Evolutionary conservation across 768 basidiomycete genomes (phyloP).

Genomic region (Agaricus sinodeliciosus): DNA sequence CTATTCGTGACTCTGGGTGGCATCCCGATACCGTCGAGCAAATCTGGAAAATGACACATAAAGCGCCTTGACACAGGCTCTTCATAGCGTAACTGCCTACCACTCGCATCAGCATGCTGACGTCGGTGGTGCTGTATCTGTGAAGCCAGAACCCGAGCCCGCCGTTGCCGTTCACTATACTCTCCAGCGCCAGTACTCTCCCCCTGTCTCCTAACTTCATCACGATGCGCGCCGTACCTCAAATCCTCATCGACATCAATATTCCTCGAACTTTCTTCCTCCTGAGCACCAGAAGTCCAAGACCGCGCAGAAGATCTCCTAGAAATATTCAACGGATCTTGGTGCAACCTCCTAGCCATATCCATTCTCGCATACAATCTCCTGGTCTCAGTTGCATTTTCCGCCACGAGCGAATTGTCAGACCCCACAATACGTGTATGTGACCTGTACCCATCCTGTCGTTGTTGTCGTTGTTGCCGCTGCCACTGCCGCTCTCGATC

Average conservation of each 20-base stretch:
- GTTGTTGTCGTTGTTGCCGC: neutral
- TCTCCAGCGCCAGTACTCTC: neutral
- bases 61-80: neutral
- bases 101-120: neutral
- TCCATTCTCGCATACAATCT: conserved; percentile 7
- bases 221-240: neutral
- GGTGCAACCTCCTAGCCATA: neutral
- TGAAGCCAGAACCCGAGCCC: neutral
- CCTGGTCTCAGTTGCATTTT: conserved; percentile 4
- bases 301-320: neutral
- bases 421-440: conserved; percentile 6
- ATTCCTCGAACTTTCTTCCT: neutral
- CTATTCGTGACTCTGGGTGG: neutral
- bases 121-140: neutral
- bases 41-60: neutral
- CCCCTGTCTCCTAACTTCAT: neutral
- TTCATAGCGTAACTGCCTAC: neutral
- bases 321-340: neutral
- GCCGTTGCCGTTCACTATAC: neutral
- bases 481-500: too few relatives aligned
- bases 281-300: neutral
- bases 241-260: neutral
- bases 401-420: conserved; percentile 6
- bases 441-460: neutral
- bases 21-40: neutral